These are phyloP conservation scores for Paxillus involutus DNA, from an alignment of 768 basidiomycete genomes.

Conservation along the genomic window DNA sequence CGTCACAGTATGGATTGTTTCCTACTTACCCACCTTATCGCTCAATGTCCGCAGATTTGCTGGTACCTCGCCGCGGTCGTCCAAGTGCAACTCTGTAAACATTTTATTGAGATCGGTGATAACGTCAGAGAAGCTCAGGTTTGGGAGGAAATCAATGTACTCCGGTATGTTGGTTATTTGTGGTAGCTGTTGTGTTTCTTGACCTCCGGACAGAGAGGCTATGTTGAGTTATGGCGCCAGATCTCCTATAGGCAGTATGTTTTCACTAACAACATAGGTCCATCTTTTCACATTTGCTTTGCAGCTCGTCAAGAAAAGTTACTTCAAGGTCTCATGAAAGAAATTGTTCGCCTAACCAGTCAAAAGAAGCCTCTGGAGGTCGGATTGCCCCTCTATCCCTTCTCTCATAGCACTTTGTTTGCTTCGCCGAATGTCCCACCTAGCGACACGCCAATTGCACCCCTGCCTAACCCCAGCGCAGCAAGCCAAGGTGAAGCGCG, in stretches of 20 bases:
- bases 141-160: conserved; percentile 86
- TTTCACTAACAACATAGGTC: not conserved
- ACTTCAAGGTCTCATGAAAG: conserved; percentile 80
- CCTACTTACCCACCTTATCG: conserved; percentile 4
- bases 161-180: conserved; percentile 50
- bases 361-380: conserved; percentile 81
- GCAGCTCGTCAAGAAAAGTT: conserved; percentile 81
- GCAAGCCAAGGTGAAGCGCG: conserved; percentile 6
- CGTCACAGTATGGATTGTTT: conserved; percentile 58
- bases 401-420: conserved; percentile 69
- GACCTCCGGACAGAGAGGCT: conserved; percentile 54
- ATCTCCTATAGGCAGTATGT: conserved; percentile 82
- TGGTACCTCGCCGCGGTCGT: conserved; percentile 91
- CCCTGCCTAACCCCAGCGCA: conserved; percentile 26
- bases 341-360: conserved; percentile 79
- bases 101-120: conserved; percentile 82
- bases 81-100: conserved; percentile 82
- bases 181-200: conserved; percentile 3
- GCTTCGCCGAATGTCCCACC: conserved; percentile 43
- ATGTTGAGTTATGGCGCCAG: conserved; percentile 80
- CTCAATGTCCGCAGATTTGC: conserved; percentile 58
- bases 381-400: conserved; percentile 78
- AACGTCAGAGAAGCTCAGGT: conserved; percentile 69
- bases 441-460: conserved; percentile 28
- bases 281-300: conserved; percentile 8